Percentiles rank a stretch among this genome's conserved stretches.
These are phyloP conservation scores for Gossypium rotundifolium DNA, from an alignment of 345 rosid genomes.

Conservation along the genomic window DNA sequence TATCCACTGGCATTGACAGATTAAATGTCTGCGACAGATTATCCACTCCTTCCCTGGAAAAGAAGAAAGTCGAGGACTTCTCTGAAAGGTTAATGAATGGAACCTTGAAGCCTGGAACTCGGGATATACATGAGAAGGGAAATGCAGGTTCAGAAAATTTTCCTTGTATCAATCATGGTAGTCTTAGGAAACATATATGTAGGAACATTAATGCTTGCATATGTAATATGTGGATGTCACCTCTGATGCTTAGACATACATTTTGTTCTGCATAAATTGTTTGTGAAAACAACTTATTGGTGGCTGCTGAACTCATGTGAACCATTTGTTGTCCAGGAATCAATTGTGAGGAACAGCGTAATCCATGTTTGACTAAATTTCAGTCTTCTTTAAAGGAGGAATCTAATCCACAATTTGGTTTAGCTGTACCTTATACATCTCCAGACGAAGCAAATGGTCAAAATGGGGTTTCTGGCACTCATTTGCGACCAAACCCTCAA, in stretches of 20 bases:
- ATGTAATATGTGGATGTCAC: not conserved
- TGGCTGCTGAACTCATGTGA: slow-evolving; percentile 9
- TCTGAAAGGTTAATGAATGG: slow-evolving; percentile 60
- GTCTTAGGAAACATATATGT: not conserved
- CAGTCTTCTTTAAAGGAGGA: slow-evolving; percentile 50
- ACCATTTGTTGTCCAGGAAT: slow-evolving; percentile 40
- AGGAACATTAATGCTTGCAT: not conserved
- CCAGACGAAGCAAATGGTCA: slow-evolving; percentile 56
- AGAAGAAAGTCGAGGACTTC: slow-evolving; percentile 47
- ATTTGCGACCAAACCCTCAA: slow-evolving; percentile 38
- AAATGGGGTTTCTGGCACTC: slow-evolving; percentile 38
- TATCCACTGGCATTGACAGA: slow-evolving; percentile 42
- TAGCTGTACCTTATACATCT: slow-evolving; percentile 37
- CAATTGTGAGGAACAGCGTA: slow-evolving; percentile 39
- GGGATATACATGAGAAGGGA: slow-evolving; percentile 48
- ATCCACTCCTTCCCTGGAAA: slow-evolving; percentile 42
- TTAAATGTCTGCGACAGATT: slow-evolving; percentile 31
- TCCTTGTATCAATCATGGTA: not conserved
- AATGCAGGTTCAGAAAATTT: slow-evolving; percentile 44
- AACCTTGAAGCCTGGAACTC: slow-evolving; percentile 37
- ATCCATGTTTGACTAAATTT: slow-evolving; percentile 36
- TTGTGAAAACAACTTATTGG: not conserved
- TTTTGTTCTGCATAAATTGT: not conserved
- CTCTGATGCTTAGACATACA: not conserved
- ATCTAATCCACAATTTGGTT: slow-evolving; percentile 40